Conservation (phyloP, 2,329 filamentous ascomycete species). For the Trichothecium roseum region DNA sequence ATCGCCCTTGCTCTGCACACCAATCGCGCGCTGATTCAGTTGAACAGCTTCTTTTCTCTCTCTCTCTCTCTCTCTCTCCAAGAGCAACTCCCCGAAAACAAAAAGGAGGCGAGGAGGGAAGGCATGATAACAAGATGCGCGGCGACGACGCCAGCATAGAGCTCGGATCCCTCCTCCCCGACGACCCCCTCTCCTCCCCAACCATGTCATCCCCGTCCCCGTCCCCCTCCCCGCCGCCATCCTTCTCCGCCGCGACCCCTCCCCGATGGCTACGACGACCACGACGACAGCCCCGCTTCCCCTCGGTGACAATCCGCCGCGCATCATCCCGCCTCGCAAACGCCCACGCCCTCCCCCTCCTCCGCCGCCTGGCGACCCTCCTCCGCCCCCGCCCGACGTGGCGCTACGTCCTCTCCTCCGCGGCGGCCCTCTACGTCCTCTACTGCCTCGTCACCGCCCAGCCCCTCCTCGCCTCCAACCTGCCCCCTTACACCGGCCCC, state of each 20-base stretch:
- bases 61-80: too few relatives aligned
- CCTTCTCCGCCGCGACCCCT: background rate
- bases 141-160: slow-evolving; percentile 2
- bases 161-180: slow-evolving; percentile 4
- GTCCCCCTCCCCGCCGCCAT: slow-evolving; percentile 2
- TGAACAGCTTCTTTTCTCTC: too few relatives aligned
- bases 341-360: background rate
- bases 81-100: too few relatives aligned
- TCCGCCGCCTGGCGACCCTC: background rate
- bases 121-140: too few relatives aligned
- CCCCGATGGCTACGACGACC: background rate
- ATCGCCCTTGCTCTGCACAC: too few relatives aligned
- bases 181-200: slow-evolving; percentile 2
- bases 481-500: slow-evolving; percentile 32
- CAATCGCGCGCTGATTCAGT: too few relatives aligned
- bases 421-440: slow-evolving; percentile 22
- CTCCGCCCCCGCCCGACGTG: slow-evolving; percentile 21
- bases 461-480: slow-evolving; percentile 31
- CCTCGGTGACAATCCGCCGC: slow-evolving; percentile 3
- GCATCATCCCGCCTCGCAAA: background rate
- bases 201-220: slow-evolving; percentile 1
- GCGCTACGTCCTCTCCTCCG: slow-evolving; percentile 20
- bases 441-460: slow-evolving; percentile 27
- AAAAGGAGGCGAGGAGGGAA: too few relatives aligned
- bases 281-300: background rate